phyloP scores from a whole-genome alignment of 1,139 yeast species.

The Tardiomyces blankii region DNA sequence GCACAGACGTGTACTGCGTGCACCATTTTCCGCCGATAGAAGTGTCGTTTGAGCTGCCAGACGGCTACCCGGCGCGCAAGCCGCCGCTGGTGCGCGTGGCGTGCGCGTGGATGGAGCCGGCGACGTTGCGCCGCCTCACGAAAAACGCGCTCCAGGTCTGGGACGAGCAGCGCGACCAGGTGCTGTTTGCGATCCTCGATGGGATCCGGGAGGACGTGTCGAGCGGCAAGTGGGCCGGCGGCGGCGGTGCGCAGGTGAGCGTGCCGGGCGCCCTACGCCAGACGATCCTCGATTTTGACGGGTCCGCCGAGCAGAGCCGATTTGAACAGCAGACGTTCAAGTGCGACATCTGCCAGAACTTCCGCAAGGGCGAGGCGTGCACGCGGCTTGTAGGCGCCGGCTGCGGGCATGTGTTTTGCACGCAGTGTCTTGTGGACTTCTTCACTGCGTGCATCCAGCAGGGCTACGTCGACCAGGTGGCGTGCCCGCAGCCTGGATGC shows the following conservation, averaged over 20 bases:
- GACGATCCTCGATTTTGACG: conserved; percentile 15
- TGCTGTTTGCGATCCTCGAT: conserved; percentile 39
- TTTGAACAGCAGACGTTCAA: conserved; percentile 34
- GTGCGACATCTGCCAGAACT: conserved; percentile 52
- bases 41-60: conserved; percentile 12
- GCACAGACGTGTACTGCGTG: conserved; percentile 8
- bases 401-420: conserved; percentile 48
- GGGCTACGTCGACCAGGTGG: conserved; percentile 44
- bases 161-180: conserved; percentile 32
- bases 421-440: conserved; percentile 37
- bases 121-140: conserved; percentile 20
- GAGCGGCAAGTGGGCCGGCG: not conserved
- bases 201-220: conserved; percentile 26
- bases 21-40: conserved; percentile 15
- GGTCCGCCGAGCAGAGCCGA: conserved; percentile 18
- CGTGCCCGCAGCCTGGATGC: conserved; percentile 43
- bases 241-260: not conserved
- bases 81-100: conserved; percentile 15
- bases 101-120: conserved; percentile 17
- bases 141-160: conserved; percentile 17
- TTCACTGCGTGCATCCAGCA: conserved; percentile 34
- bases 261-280: conserved; percentile 7
- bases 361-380: conserved; percentile 37
- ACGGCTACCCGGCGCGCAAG: conserved; percentile 13
- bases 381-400: conserved; percentile 30